These are phyloP conservation scores for Chimonanthus salicifolius DNA, from an alignment of 164 flowering plant species.

Conservation along the genomic window DNA sequence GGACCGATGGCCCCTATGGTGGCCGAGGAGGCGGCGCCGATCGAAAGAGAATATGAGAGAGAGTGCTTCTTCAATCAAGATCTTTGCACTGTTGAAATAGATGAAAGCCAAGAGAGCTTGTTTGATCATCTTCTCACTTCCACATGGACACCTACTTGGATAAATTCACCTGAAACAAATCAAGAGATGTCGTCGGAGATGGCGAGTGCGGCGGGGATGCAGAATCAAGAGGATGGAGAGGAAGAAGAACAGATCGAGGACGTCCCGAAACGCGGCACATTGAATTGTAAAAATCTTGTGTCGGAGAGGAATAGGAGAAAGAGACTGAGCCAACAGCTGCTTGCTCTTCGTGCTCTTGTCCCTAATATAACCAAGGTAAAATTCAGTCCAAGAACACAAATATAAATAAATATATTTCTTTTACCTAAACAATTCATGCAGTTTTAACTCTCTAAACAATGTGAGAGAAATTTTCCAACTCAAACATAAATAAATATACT, in stretches of 20 bases:
- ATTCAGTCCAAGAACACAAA: neutral
- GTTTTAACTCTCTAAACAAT: too few species aligned
- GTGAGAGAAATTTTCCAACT: too few species aligned
- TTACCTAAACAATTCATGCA: too few species aligned
- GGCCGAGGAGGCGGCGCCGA: neutral
- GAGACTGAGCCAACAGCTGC: conserved; percentile 24
- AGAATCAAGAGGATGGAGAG: conserved; percentile 2
- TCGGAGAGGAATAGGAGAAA: conserved; percentile 33
- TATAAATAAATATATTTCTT: too few species aligned
- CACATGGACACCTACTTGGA: neutral
- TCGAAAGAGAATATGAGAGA: neutral
- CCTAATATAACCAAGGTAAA: conserved; percentile 35
- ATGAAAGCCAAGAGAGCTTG: conserved; percentile 2
- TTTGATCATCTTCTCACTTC: neutral
- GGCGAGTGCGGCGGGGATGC: neutral
- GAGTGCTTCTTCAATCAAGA: neutral
- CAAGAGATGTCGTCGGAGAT: neutral
- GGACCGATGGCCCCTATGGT: neutral
- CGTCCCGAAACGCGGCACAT: conserved; percentile 5
- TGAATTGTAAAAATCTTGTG: conserved; percentile 24
- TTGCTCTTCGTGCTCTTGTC: conserved; percentile 27
- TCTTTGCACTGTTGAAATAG: neutral
- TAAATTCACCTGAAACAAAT: too few species aligned
- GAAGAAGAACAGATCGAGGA: conserved; percentile 13
- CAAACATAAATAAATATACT: too few species aligned